Percentiles rank a stretch among this genome's conserved stretches.
phyloP scores from a whole-genome alignment of 441 rosid genomes.

The Erodium texanum region DNA sequence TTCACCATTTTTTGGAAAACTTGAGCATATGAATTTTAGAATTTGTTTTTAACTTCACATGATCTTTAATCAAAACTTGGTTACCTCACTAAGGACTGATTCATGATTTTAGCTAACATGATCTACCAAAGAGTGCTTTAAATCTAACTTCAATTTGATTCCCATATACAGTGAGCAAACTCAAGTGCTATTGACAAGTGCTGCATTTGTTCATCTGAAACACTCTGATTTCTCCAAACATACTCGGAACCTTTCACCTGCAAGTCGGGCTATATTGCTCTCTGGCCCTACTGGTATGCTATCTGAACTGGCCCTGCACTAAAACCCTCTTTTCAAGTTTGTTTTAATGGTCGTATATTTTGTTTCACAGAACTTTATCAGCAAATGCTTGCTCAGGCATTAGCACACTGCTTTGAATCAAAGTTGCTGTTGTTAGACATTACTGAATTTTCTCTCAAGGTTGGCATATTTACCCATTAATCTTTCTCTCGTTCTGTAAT shows the following conservation, averaged over 20 bases:
- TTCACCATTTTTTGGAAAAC: background rate
- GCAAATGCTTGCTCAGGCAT: constrained; percentile 90
- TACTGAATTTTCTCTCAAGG: constrained; percentile 66
- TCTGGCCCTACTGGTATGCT: constrained; percentile 82
- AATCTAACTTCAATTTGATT: background rate
- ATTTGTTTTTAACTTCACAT: background rate
- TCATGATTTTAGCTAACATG: background rate
- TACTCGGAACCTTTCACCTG: constrained; percentile 87
- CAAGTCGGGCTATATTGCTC: constrained; percentile 74
- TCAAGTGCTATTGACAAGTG: constrained; percentile 60
- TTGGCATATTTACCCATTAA: constrained; percentile 17
- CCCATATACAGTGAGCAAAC: constrained; percentile 55
- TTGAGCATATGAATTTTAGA: background rate
- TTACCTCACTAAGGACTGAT: background rate
- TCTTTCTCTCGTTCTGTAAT: constrained; percentile 11
- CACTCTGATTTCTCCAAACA: constrained; percentile 76
- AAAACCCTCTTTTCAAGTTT: background rate
- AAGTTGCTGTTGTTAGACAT: constrained; percentile 74
- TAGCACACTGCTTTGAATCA: constrained; percentile 64
- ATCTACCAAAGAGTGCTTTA: background rate
- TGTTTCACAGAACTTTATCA: constrained; percentile 64
- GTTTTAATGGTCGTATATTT: constrained; percentile 4
- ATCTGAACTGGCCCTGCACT: constrained; percentile 6
- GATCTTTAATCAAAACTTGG: background rate
- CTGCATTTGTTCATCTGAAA: constrained; percentile 79